These are phyloP conservation scores for Allium sativum DNA, from an alignment of 106 monocot species.

Conservation along the genomic window DNA sequence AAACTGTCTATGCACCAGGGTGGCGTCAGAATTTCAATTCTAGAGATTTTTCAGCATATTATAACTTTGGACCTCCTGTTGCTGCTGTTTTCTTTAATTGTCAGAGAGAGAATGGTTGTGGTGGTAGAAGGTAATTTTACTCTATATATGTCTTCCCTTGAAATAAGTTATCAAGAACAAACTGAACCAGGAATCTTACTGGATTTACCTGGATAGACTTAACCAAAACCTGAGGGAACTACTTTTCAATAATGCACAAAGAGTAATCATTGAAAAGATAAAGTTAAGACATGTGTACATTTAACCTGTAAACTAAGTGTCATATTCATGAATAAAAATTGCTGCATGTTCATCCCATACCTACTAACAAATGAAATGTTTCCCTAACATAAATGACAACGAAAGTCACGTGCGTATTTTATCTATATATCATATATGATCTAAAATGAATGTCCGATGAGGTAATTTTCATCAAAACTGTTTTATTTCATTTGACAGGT, in stretches of 20 bases:
- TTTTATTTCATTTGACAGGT: slow-evolving; percentile 2
- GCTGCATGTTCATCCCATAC: background rate
- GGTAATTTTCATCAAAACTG: background rate
- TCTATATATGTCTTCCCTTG: no score
- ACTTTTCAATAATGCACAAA: background rate
- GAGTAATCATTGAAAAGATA: background rate
- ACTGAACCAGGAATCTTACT: background rate
- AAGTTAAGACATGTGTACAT: background rate
- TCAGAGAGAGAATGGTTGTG: slow-evolving; percentile 40
- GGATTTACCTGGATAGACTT: background rate
- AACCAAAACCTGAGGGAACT: background rate
- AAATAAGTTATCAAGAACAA: background rate
- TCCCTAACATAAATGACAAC: no score
- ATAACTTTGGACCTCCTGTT: slow-evolving; percentile 29
- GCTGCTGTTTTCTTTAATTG: slow-evolving; percentile 42
- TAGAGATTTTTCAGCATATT: slow-evolving; percentile 25
- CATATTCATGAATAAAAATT: slow-evolving; percentile 6
- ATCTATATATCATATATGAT: background rate
- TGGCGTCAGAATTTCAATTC: slow-evolving; percentile 38
- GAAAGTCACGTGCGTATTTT: background rate
- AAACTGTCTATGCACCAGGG: slow-evolving; percentile 30
- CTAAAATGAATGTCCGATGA: background rate
- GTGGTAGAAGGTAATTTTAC: slow-evolving; percentile 30
- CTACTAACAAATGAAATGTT: background rate
- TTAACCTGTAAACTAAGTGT: background rate